A percentile compares a stretch with the other conserved stretches of the same genome.
Conservation (phyloP, 257 asterid genomes). For the Solanum pinnatisectum region DNA sequence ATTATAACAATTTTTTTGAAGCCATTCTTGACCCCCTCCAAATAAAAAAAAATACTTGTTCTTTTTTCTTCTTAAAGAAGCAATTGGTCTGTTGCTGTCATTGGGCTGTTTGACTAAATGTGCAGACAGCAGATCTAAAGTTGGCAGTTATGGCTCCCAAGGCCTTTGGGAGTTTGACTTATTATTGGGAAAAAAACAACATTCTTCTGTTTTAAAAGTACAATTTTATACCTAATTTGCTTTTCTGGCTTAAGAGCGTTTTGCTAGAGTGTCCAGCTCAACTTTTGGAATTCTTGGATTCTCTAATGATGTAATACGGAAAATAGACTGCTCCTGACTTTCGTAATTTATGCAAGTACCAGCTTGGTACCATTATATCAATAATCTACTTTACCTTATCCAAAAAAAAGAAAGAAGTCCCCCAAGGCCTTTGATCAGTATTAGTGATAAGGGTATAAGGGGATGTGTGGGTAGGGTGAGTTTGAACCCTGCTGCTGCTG, state of each 20-base stretch:
- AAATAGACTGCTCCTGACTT: neutral
- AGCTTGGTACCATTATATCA: neutral
- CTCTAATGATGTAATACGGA: neutral
- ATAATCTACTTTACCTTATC: neutral
- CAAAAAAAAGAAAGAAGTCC: neutral
- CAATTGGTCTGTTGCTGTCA: neutral
- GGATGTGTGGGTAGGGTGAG: neutral
- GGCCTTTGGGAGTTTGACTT: neutral
- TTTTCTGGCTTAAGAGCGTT: neutral
- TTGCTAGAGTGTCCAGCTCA: neutral
- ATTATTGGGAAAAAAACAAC: neutral
- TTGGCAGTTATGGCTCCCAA: neutral
- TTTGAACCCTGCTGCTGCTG: neutral
- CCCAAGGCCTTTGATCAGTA: neutral
- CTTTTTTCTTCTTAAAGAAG: neutral
- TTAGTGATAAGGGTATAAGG: neutral
- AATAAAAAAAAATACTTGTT: neutral
- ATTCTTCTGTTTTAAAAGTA: neutral
- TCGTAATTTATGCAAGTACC: neutral
- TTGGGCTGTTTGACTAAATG: neutral
- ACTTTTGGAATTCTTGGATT: neutral
- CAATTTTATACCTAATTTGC: neutral
- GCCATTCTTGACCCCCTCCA: too few species aligned
- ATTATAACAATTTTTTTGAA: neutral
- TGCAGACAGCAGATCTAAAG: neutral